Conservation (phyloP, 805 yeast genomes). For the Scheffersomyces ergatensis region DNA sequence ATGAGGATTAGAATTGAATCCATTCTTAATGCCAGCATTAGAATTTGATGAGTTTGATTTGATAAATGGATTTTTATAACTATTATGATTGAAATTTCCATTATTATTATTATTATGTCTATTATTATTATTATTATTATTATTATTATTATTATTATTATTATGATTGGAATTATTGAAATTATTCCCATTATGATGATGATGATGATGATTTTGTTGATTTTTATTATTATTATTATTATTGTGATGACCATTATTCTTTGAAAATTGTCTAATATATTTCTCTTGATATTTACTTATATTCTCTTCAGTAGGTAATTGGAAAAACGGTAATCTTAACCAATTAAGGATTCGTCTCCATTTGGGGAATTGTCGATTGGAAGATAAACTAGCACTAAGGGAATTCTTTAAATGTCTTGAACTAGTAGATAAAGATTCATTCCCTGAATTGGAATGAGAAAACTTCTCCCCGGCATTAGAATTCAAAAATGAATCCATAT, state of each 20-base stretch:
- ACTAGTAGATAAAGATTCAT: slow-evolving; percentile 24
- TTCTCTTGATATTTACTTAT: slow-evolving; percentile 18
- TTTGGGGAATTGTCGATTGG: slow-evolving; percentile 22
- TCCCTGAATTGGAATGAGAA: slow-evolving; percentile 7
- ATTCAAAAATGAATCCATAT: slow-evolving; percentile 18
- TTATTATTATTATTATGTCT: slow-evolving; percentile 1
- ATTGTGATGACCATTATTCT: not conserved
- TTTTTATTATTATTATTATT: not conserved
- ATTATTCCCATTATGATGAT: not conserved
- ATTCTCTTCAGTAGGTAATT: slow-evolving; percentile 39
- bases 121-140: not conserved
- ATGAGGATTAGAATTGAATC: slow-evolving; percentile 12
- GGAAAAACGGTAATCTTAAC: slow-evolving; percentile 43
- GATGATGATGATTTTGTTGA: not conserved
- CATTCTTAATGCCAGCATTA: not conserved
- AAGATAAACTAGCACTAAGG: slow-evolving; percentile 26
- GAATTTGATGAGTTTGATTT: slow-evolving; percentile 1
- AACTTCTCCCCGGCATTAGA: slow-evolving; percentile 1
- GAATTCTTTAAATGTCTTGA: slow-evolving; percentile 23
- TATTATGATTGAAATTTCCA: slow-evolving; percentile 1
- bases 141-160: not conserved
- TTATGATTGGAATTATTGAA: not conserved
- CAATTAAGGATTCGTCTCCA: slow-evolving; percentile 41
- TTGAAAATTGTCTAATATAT: slow-evolving; percentile 12
- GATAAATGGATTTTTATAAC: slow-evolving; percentile 3